A percentile compares a stretch with the other conserved stretches of the same genome.
Conservation (phyloP, 2,329 filamentous ascomycete genomes). For the Aspergillus pseudonomiae region DNA sequence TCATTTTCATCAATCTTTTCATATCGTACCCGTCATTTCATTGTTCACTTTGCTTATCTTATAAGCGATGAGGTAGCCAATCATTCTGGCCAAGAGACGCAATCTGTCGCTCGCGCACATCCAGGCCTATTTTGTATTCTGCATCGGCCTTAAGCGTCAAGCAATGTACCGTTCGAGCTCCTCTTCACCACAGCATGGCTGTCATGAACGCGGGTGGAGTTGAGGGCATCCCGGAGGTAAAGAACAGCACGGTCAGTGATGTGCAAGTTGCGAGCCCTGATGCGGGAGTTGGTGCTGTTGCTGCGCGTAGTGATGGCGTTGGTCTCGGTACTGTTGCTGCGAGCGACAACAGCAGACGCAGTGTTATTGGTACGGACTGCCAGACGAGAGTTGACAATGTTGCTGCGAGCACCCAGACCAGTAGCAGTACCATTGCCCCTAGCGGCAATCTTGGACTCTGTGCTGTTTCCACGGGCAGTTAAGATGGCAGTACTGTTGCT, state of each 20-base stretch:
- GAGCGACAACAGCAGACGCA: neutral
- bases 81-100: neutral
- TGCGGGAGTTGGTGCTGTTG: constrained; percentile 7
- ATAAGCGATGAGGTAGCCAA: neutral
- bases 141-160: constrained; percentile 3
- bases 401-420: constrained; percentile 1
- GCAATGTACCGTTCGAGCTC: constrained; percentile 13
- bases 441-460: neutral
- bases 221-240: constrained; percentile 13
- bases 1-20: constrained; percentile 1
- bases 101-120: neutral
- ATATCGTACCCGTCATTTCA: constrained; percentile 2
- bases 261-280: constrained; percentile 11
- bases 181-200: neutral
- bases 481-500: constrained; percentile 5
- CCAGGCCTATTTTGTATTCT: neutral
- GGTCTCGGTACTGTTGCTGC: constrained; percentile 9
- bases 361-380: neutral
- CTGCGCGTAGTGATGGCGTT: neutral
- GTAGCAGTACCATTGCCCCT: constrained; percentile 1
- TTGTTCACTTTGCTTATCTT: neutral
- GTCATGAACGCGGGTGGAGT: constrained; percentile 12
- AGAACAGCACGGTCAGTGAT: constrained; percentile 6
- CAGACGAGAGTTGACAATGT: neutral
- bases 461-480: constrained; percentile 3